These are phyloP conservation scores for Potentilla sterilis DNA, from an alignment of 306 rosid genomes.

Conservation along the genomic window DNA sequence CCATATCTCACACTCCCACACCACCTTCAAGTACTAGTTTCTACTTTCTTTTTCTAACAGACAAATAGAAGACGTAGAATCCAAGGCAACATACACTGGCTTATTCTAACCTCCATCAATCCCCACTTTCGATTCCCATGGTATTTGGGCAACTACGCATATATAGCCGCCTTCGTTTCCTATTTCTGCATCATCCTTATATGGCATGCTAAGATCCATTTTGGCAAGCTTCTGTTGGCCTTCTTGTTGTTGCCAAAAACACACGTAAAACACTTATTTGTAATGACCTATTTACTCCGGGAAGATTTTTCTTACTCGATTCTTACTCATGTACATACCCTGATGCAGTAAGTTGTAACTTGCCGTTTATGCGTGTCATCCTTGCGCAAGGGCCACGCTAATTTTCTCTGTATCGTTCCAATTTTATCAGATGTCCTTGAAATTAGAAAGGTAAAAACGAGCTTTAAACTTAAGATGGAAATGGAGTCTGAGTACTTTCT, in stretches of 20 bases:
- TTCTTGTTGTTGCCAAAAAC: constrained; percentile 35
- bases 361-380: too few species aligned
- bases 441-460: neutral
- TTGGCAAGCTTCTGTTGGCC: constrained; percentile 22
- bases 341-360: neutral
- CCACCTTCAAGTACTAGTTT: neutral
- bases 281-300: neutral
- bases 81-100: neutral
- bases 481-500: neutral
- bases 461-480: neutral
- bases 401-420: too few species aligned
- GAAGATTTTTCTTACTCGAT: neutral
- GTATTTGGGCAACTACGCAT: neutral
- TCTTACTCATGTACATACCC: neutral
- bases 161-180: neutral
- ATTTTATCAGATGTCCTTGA: too few species aligned
- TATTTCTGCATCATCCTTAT: constrained; percentile 1
- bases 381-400: too few species aligned
- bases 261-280: neutral
- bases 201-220: constrained; percentile 19
- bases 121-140: constrained; percentile 22
- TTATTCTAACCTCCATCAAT: neutral
- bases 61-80: constrained; percentile 8
- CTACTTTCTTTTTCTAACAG: neutral
- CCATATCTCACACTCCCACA: neutral